These are phyloP conservation scores for Austroboletus novae-zelandiae DNA, from an alignment of 1,284 basidiomycete genomes.

Conservation along the genomic window DNA sequence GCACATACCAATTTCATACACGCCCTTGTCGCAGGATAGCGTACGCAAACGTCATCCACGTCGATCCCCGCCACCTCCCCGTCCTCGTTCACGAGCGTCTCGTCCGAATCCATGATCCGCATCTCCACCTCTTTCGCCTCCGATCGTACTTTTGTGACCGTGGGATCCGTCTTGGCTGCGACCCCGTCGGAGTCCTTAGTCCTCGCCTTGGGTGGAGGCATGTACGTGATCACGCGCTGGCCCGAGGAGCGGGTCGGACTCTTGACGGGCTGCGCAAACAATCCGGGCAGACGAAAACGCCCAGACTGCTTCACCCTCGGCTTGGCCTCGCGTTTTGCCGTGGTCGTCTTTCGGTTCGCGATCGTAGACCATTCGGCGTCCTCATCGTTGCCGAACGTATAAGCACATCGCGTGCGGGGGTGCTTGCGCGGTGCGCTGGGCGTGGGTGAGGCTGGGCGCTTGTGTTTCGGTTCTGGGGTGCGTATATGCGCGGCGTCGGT, in stretches of 20 bases:
- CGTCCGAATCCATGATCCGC: conserved; percentile 24
- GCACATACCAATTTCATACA: conserved; percentile 26
- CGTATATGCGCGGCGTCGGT: conserved; percentile 2
- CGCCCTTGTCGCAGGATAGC: conserved; percentile 17
- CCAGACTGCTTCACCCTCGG: conserved; percentile 30
- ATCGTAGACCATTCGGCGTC: conserved; percentile 52
- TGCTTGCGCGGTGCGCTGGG: conserved; percentile 5
- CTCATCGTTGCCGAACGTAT: conserved; percentile 32
- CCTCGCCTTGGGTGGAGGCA: conserved; percentile 41
- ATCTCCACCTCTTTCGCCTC: conserved; percentile 1
- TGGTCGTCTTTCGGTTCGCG: conserved; percentile 32
- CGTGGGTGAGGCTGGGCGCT: background rate
- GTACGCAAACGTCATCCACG: conserved; percentile 15
- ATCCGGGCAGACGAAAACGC: conserved; percentile 39
- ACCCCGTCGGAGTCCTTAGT: background rate
- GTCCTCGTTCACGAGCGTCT: conserved; percentile 31
- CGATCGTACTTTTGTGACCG: background rate
- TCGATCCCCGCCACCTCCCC: conserved; percentile 13
- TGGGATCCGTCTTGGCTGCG: background rate
- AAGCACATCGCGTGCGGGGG: conserved; percentile 22
- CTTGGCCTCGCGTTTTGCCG: conserved; percentile 16
- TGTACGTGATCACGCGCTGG: conserved; percentile 42
- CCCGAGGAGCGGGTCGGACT: conserved; percentile 11
- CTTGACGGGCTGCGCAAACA: conserved; percentile 4
- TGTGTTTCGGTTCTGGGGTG: conserved; percentile 8